Base-by-base conservation (phyloP, 179 eudicot species). In the Beta corolliflora region DNA sequence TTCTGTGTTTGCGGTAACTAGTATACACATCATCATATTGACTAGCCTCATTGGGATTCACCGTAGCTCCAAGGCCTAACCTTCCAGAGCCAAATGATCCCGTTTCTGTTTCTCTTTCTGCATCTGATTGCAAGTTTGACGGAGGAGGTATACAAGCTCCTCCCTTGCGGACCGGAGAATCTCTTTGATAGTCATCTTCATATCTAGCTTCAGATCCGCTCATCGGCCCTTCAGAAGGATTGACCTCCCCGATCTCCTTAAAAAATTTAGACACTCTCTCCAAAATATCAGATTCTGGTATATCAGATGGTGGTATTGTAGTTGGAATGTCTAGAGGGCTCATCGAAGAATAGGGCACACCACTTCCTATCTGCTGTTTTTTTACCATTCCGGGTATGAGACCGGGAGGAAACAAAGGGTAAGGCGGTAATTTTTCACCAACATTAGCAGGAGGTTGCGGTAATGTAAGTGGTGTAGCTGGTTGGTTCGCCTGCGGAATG, bases 91-190 rank as follows among this genome's bases (percentile, higher is more conserved):
- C 81, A 77, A 79, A 82, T n/a, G 98, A 83, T 44, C 89, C 91
- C 7, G 89, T 87, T 80, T 91, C 93, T 56, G 80, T 77, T 71
- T 91, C 93, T 53, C 76, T 79, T 67, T 90, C 93, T 1, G 86
- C 86, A 59, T 89, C 89, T 11, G 83, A 73, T 77, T 90, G 97
- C 79, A 95, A 85, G 84, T 89, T 89, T 3, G 89, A 85, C 1
- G 98, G 99, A 9, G 99, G 99, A 71, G 99, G 99, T 36, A 95
- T 94, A 79, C 98, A 92, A 70, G 99, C 97, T 56, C 99, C 99
- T 75, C 99, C 99, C 82, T 90, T 91, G 31, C 99, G 91, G 21
- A 91, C 90, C 2, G 94, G 91, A 77, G 92, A 80, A 18, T 86
- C 93, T 85, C 94, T 89, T 77, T 90, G 90, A 45, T 91, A 89